A percentile compares a stretch with the other conserved stretches of the same genome.
Evolutionary conservation across 208 protist species (phyloP).

Genomic region (Tritrichomonas musculus): DNA sequence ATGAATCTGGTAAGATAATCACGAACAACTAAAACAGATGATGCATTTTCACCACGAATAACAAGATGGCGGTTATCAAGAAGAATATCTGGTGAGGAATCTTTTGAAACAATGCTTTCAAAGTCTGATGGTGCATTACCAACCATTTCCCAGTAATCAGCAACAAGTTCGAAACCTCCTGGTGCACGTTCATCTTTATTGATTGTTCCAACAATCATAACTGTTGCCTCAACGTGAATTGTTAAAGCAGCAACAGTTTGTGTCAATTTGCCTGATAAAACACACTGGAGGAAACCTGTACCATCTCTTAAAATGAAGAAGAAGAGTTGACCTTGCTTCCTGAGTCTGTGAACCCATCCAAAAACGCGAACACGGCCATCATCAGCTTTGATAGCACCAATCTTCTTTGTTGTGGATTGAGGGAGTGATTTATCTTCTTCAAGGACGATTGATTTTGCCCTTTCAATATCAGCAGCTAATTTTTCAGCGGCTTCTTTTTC

Average conservation of each 20-base stretch:
- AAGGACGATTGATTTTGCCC: background rate
- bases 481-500: background rate
- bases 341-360: slow-evolving; percentile 84
- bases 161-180: slow-evolving; percentile 59
- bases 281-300: slow-evolving; percentile 79
- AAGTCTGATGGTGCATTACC: slow-evolving; percentile 53
- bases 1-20: slow-evolving; percentile 74
- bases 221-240: slow-evolving; percentile 70
- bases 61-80: slow-evolving; percentile 86
- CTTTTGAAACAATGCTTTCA: slow-evolving; percentile 58
- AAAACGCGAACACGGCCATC: slow-evolving; percentile 63
- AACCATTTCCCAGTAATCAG: slow-evolving; percentile 65
- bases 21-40: slow-evolving; percentile 60
- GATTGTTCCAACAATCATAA: slow-evolving; percentile 65
- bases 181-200: slow-evolving; percentile 46
- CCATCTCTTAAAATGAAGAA: slow-evolving; percentile 92
- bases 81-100: slow-evolving; percentile 74
- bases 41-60: slow-evolving; percentile 71
- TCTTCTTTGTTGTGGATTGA: background rate
- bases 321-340: slow-evolving; percentile 77
- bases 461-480: background rate
- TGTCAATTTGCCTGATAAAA: slow-evolving; percentile 63
- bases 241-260: slow-evolving; percentile 56
- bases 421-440: slow-evolving; percentile 14
- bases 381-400: background rate